Conservation (phyloP, 2,329 filamentous ascomycete species). For the Colletotrichum echinochloae region DNA sequence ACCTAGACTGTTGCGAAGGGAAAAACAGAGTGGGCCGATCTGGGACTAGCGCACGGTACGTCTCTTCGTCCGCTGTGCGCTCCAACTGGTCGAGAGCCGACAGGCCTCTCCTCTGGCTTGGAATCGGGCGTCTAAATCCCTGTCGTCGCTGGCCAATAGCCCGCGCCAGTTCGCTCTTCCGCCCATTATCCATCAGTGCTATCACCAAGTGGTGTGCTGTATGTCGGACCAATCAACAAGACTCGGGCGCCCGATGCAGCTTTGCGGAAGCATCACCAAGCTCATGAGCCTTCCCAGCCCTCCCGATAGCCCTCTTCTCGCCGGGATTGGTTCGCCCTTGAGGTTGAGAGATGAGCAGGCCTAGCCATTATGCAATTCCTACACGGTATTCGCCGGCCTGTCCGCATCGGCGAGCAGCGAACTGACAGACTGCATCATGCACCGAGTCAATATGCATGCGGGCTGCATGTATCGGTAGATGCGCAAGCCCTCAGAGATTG, state of each 20-base stretch:
- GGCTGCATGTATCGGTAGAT: conserved; percentile 34
- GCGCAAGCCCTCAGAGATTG: conserved; percentile 21
- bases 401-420: conserved; percentile 31
- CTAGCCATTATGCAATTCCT: conserved; percentile 10
- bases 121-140: conserved; percentile 40
- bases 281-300: conserved; percentile 31
- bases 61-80: conserved; percentile 13
- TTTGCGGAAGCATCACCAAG: conserved; percentile 37
- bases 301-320: conserved; percentile 5
- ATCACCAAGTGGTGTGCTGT: conserved; percentile 38
- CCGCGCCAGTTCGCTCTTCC: conserved; percentile 17
- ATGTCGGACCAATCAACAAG: conserved; percentile 29
- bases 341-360: conserved; percentile 29
- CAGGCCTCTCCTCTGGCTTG: conserved; percentile 16
- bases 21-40: conserved; percentile 3
- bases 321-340: conserved; percentile 20
- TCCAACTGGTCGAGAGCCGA: conserved; percentile 15
- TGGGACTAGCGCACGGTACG: conserved; percentile 32
- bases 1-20: conserved; percentile 7
- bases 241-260: conserved; percentile 16
- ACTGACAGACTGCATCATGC: conserved; percentile 36
- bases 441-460: conserved; percentile 39
- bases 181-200: conserved; percentile 40
- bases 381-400: conserved; percentile 33
- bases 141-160: conserved; percentile 31